Base-by-base conservation (phyloP, 2,329 filamentous ascomycete species). In the Teratosphaeria destructans region DNA sequence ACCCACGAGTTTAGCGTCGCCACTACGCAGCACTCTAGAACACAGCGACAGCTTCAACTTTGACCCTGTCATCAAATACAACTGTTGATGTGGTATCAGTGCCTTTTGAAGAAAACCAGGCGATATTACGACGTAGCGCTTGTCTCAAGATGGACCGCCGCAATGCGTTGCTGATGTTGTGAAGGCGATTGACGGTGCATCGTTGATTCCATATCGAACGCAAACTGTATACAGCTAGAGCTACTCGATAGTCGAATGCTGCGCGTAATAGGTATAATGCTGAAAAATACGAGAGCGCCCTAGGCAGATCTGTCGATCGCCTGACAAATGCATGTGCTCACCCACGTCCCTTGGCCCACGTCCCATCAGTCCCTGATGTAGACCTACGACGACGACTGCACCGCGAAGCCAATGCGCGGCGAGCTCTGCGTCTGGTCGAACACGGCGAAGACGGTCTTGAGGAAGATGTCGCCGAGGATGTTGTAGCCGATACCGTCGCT, bases 371-470 rank as follows among this genome's bases (percentile, higher is more conserved):
- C 23, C 5, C 19, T 54, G 27, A 54, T 54, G 52, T 23, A 12
- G 8, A 49, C 7, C 43, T 49, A 49, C 43, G 43, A 54, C n/a
- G 27, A 56, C 32, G 55, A 59, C 65, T 77, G 76, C 64, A 72
- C 69, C 8, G 76, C 77, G 60, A 79, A 78, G 5, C 78, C 76
- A 34, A 79, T 66, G 43, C 76, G 66, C 16, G 77, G 75, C 3
- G 69, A 68, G 49, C 65, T 66, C 60, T 67, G 64, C 32, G 73
- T 73, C 65, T 73, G 72, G 69, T 90, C 86, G 71, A 90, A 90
- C 55, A 90, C 83, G 34, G 87, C 84, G 70, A 88, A 91, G 63
- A 88, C 78, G 59, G 82, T 82, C 82, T 94, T 94, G 65, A 94
- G 80, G 76, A 91, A 73, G 59, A 73, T 66, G 62, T 92, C 88